Percentiles rank a stretch among this genome's conserved stretches.
Evolutionary conservation across 371 early-diverging fungal genomes (phyloP).

Genomic region (Mucor lusitanicus): DNA sequence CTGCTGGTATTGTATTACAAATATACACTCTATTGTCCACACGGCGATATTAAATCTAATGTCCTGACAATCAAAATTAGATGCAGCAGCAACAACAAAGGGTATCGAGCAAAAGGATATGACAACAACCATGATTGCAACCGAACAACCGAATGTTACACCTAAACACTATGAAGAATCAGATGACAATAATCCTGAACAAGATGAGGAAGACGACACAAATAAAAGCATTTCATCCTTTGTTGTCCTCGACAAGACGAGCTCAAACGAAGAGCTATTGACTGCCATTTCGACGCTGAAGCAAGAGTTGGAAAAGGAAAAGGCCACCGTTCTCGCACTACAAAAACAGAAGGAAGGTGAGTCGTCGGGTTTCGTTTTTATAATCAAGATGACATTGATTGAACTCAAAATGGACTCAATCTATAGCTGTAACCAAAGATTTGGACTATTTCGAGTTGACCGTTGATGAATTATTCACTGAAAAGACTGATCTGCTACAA

Average conservation of each 20-base stretch:
- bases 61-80: background rate
- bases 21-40: background rate
- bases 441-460: constrained; percentile 49
- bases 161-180: constrained; percentile 1
- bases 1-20: background rate
- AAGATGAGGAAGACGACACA: background rate
- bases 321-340: constrained; percentile 13
- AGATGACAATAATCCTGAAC: constrained; percentile 1
- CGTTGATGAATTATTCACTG: constrained; percentile 54
- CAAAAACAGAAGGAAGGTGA: constrained; percentile 33
- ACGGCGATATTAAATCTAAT: background rate
- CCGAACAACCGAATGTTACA: constrained; percentile 13
- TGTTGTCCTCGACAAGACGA: background rate
- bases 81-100: background rate
- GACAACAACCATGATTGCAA: background rate
- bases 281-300: background rate
- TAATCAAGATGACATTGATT: background rate
- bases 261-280: background rate
- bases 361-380: background rate
- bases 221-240: constrained; percentile 1
- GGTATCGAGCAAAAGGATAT: background rate
- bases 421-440: constrained; percentile 43
- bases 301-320: constrained; percentile 20
- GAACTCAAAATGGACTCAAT: background rate
- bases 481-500: constrained; percentile 36